phyloP scores from a whole-genome alignment of 495 filamentous ascomycete species.

The Neurospora sp. region DNA sequence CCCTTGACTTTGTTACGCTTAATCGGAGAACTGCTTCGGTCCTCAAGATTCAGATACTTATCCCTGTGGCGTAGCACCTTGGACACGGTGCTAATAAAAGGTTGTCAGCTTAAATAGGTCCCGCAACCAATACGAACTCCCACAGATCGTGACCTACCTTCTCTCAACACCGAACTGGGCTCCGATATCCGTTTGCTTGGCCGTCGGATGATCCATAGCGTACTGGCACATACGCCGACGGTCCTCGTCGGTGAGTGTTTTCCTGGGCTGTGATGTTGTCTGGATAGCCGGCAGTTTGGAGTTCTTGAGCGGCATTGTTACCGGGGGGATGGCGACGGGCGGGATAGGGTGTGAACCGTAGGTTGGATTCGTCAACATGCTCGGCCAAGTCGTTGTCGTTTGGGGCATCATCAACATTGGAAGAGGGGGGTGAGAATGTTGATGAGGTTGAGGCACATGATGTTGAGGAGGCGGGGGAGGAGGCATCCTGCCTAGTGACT shows the following conservation, averaged over 20 bases:
- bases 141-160: conserved; percentile 54
- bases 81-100: conserved; percentile 76
- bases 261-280: conserved; percentile 57
- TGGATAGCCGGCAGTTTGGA: conserved; percentile 34
- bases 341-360: conserved; percentile 37
- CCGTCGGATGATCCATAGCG: conserved; percentile 83
- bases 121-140: not conserved
- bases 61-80: conserved; percentile 96
- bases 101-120: conserved; percentile 12
- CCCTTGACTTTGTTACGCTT: conserved; percentile 86
- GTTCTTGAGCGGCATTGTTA: conserved; percentile 41
- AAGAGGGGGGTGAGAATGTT: conserved; percentile 30
- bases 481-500: conserved; percentile 34
- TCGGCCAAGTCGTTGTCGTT: conserved; percentile 53
- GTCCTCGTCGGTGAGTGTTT: conserved; percentile 88
- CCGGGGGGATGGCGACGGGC: conserved; percentile 46
- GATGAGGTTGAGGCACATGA: conserved; percentile 20
- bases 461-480: conserved; percentile 30
- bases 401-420: conserved; percentile 57
- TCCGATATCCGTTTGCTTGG: conserved; percentile 98
- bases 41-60: conserved; percentile 86
- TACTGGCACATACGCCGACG: conserved; percentile 91
- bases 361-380: conserved; percentile 52
- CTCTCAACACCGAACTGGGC: conserved; percentile 93
- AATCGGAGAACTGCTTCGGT: conserved; percentile 77